Conservation (phyloP, 331 rosid species). For the Rhamnella rubrinervis region DNA sequence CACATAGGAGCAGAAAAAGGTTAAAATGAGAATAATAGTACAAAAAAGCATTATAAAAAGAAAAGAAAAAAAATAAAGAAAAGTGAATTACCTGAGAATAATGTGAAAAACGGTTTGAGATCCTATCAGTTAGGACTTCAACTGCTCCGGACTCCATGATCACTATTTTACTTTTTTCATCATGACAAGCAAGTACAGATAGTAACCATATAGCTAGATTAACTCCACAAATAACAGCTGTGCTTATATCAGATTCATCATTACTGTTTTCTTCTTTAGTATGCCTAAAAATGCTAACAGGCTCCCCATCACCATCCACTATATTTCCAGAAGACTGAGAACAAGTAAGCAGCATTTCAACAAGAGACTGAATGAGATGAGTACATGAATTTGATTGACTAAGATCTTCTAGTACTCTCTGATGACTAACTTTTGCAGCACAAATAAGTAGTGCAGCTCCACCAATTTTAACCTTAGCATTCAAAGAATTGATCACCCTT, state of each 20-base stretch:
- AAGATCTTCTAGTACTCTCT: conserved; percentile 81
- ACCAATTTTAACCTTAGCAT: conserved; percentile 73
- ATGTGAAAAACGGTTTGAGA: conserved; percentile 62
- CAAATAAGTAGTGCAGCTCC: conserved; percentile 89
- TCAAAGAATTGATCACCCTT: conserved; percentile 74
- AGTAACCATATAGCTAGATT: conserved; percentile 84
- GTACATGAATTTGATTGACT: conserved; percentile 52
- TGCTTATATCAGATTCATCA: conserved; percentile 50
- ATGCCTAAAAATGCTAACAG: conserved; percentile 66
- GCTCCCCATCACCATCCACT: conserved; percentile 44
- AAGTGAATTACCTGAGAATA: conserved; percentile 74
- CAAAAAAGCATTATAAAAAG: neutral
- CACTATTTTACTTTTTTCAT: conserved; percentile 60
- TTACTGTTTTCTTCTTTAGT: conserved; percentile 43
- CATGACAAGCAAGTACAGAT: conserved; percentile 82
- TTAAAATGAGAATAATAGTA: conserved; percentile 13
- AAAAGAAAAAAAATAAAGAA: conserved; percentile 9
- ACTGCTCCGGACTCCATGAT: conserved; percentile 96
- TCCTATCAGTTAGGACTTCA: conserved; percentile 79
- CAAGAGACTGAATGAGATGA: conserved; percentile 76
- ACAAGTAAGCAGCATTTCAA: conserved; percentile 61
- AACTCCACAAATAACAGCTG: conserved; percentile 60
- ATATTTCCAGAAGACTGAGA: conserved; percentile 45
- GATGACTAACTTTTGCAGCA: conserved; percentile 78
- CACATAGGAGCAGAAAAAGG: conserved; percentile 25